Conservation (phyloP, 108 stramenopile genomes). For the Epithemia pelagica region DNA sequence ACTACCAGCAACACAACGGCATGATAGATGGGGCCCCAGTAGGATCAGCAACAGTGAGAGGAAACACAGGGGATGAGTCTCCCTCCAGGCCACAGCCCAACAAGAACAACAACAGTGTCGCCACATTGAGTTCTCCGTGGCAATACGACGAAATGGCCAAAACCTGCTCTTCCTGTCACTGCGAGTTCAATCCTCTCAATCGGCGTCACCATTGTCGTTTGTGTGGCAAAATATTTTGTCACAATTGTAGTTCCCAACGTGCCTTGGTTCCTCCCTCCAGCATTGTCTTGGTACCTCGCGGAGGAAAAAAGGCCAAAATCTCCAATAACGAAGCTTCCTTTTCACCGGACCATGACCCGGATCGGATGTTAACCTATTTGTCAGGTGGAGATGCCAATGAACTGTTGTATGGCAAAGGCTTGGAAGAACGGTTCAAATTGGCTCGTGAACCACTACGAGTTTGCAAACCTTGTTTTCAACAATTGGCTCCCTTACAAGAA, state of each 20-base stretch:
- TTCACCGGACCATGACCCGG: constrained; percentile 50
- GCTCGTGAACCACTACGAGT: constrained; percentile 65
- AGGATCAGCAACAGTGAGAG: constrained; percentile 2
- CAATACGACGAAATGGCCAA: constrained; percentile 37
- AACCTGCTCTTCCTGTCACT: constrained; percentile 43
- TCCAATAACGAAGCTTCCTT: constrained; percentile 15
- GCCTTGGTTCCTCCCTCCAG: constrained; percentile 67
- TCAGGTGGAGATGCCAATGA: constrained; percentile 1
- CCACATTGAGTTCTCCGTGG: constrained; percentile 37
- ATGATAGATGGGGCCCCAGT: background rate
- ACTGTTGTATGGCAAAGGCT: constrained; percentile 58
- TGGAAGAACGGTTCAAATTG: constrained; percentile 53
- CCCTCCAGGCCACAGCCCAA: background rate
- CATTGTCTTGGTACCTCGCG: constrained; percentile 47
- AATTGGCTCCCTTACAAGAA: constrained; percentile 57
- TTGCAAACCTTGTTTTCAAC: constrained; percentile 43
- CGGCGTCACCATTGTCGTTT: constrained; percentile 84
- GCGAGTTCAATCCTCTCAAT: constrained; percentile 57
- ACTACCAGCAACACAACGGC: background rate
- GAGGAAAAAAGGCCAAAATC: constrained; percentile 26
- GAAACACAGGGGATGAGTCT: background rate
- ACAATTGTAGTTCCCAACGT: constrained; percentile 46
- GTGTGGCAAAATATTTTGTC: constrained; percentile 81
- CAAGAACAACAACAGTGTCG: constrained; percentile 7
- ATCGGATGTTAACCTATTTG: constrained; percentile 55